These are phyloP conservation scores for Basipetospora chlamydospora DNA, from an alignment of 2,329 filamentous ascomycete genomes.

Conservation along the genomic window DNA sequence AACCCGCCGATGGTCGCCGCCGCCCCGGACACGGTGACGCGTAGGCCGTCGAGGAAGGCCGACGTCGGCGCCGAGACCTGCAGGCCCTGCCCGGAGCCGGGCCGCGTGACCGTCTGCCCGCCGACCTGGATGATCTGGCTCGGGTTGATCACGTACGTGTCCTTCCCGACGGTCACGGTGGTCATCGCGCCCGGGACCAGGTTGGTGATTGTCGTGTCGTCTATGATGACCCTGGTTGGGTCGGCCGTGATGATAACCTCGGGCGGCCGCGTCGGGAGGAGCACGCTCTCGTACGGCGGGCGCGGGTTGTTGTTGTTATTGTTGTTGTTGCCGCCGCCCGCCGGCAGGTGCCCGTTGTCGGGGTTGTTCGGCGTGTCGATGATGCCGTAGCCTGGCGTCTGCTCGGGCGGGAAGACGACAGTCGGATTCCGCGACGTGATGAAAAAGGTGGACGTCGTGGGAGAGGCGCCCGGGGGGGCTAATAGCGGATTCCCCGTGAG, in stretches of 20 bases:
- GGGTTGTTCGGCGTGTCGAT: constrained; percentile 8
- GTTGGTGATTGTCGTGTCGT: constrained; percentile 27
- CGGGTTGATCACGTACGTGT: constrained; percentile 33
- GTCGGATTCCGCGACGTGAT: constrained; percentile 5
- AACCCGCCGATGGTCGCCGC: constrained; percentile 26
- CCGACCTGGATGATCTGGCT: constrained; percentile 12
- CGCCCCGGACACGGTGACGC: constrained; percentile 26
- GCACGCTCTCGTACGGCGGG: constrained; percentile 1
- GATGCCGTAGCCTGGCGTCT: constrained; percentile 23
- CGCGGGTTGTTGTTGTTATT: background rate
- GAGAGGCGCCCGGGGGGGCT: too few relatives aligned
- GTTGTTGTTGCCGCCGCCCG: background rate
- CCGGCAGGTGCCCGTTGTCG: background rate
- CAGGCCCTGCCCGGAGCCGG: constrained; percentile 17
- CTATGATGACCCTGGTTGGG: constrained; percentile 30
- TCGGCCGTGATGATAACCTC: constrained; percentile 28
- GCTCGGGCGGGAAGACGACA: constrained; percentile 15
- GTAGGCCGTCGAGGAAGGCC: constrained; percentile 22
- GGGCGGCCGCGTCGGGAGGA: constrained; percentile 4
- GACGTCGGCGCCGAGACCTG: constrained; percentile 21
- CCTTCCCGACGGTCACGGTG: constrained; percentile 24
- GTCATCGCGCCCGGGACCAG: constrained; percentile 22
- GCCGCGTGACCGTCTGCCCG: constrained; percentile 25
- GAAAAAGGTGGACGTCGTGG: constrained; percentile 3
- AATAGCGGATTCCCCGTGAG: too few relatives aligned